Base-by-base conservation (phyloP, 208 protist genomes). In the Leptomonas seymouri region DNA sequence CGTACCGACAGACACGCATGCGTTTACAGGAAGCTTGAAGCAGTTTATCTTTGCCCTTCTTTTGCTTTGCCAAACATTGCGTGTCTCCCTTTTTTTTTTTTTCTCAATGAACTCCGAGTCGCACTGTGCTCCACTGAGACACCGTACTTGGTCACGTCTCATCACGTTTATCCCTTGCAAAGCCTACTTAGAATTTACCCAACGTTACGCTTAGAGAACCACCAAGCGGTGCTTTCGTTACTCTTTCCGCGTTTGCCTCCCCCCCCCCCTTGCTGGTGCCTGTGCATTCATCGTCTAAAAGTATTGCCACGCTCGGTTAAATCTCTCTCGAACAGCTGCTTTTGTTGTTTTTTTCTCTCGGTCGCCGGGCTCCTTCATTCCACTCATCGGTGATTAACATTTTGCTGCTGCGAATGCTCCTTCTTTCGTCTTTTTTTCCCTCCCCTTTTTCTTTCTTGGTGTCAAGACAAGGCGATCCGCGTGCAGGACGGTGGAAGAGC, bases 211-310 rank as follows among this genome's bases (percentile, higher is more conserved):
- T 21, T 48, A 48, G 12, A 2, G 18, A 16, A 16, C 11, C 18
- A 21, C 18, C 2, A 48, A 48, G 20, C 44, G 12, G 44, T 48
- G 3, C 44, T 48, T 48, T 48, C 44, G 3, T 48, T 48, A n/a
- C 30, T 28, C 30, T 27, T 11, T 30, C 49, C 15, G 3, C 15
- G 11, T 21, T 54, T 54, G 21, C 11, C 14, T 23, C 3, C 30
- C 49, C n/a, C n/a, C 5, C 27, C 25, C 31, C 54, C 8, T 28
- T 7, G 15, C 20, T 41, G 56, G 31, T 31, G 39, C 63, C 9
- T 64, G 21, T 68, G 27, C 15, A 42, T 67, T 42, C 31, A 70
- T 53, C 48, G 50, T 57, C 27, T 49, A 39, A 56, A 74, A 27
- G 55, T 39, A 39, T 9, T 39, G 34, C 9, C 34, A 39, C 34